Evolutionary conservation across 2,329 filamentous ascomycete species (phyloP).

Genomic region (Cladobotryum protrusum): DNA sequence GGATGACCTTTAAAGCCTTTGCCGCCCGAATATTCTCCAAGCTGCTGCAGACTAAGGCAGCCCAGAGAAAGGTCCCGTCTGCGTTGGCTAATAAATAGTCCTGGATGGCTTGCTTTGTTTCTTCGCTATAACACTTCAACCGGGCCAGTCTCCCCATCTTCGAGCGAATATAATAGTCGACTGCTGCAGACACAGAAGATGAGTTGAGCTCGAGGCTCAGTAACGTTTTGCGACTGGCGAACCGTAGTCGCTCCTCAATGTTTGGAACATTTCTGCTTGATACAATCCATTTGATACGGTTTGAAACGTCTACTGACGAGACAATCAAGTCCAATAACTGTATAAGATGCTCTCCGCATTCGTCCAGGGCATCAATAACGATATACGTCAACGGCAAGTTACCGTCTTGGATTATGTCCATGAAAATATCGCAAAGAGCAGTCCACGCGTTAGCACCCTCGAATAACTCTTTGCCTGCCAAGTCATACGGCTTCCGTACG

Average conservation of each 20-base stretch:
- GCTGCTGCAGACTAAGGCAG: conserved; percentile 13
- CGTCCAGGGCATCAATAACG: conserved; percentile 42
- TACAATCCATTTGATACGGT: neutral
- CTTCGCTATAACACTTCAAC: conserved; percentile 8
- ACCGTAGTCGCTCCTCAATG: conserved; percentile 11
- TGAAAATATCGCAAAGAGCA: conserved; percentile 31
- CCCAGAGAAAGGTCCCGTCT: conserved; percentile 27
- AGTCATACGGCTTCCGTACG: conserved; percentile 28
- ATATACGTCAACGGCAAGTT: conserved; percentile 24
- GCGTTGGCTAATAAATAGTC: conserved; percentile 23
- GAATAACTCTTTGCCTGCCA: conserved; percentile 29
- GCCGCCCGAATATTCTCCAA: conserved; percentile 5
- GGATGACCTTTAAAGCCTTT: conserved; percentile 15
- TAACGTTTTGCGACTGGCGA: neutral
- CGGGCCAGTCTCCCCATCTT: neutral
- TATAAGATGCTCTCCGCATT: conserved; percentile 25
- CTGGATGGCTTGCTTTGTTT: conserved; percentile 7
- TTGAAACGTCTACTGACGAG: neutral
- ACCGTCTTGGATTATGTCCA: conserved; percentile 32
- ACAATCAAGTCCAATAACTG: conserved; percentile 32
- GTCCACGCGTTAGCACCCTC: conserved; percentile 31
- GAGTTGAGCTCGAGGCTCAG: conserved; percentile 19
- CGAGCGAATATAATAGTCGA: neutral
- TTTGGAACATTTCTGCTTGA: neutral
- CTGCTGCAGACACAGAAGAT: neutral